Base-by-base conservation (phyloP, 2,329 filamentous ascomycete genomes). In the Venturia asperata region DNA sequence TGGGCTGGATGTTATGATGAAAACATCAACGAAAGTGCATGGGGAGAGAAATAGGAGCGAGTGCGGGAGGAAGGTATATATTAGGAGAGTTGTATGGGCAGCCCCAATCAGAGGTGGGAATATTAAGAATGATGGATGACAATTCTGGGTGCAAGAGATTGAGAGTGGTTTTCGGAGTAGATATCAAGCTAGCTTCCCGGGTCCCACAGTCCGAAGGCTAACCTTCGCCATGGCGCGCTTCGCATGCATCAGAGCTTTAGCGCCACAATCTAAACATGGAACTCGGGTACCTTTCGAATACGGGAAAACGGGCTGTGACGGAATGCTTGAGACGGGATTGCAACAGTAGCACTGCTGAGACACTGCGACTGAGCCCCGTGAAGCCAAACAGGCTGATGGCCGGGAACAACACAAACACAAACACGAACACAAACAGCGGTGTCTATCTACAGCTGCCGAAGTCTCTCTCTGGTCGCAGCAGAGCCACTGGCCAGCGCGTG, bases 241-340 rank as follows among this genome's bases (percentile, higher is more conserved):
- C 15, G 4, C 45, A 47, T n/a, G 45, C 15, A n/a, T 56, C 49
- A 17, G 49, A 56, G 49, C 49, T 56, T 58, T 58, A 58, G 52
- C 52, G 52, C 52, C 15, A 58, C 52, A 58, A 37, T 58, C 52
- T 58, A 58, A 58, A 58, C 52, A 58, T 58, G 52, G 52, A 58
- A 37, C 52, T 58, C 52, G 52, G 52, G 52, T 58, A 58, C 52
- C 52, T 58, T n/a, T 58, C 52, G 15, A 58, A n/a, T 56, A 37
- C 30, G 52, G 52, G 52, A 58, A 9, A 58, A 37, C 52, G 52
- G 52, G 17, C 49, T 34, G 27, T 37, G 52, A 58, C 52, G 52
- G 52, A 34, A 3, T 5, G 30, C 27, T 56, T 58, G 52, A 58
- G 52, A 58, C 52, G 52, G 52, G 52, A 58, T 56, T 56, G 49